These are phyloP conservation scores for Micromonas pusilla DNA, from an alignment of 139 green algal species.

Conservation along the genomic window DNA sequence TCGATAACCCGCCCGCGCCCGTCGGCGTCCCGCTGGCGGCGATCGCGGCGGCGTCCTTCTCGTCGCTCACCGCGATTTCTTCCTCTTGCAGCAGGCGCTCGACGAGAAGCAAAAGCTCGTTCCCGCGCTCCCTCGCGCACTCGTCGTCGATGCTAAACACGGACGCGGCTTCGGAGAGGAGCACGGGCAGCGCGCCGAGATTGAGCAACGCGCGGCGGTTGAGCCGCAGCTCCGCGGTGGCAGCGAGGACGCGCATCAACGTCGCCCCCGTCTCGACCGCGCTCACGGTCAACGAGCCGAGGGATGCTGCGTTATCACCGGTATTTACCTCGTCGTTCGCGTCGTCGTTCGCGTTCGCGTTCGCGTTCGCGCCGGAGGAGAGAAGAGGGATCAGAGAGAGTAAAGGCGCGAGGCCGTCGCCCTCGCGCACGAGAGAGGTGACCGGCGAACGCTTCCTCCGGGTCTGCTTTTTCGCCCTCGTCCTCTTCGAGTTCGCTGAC, in stretches of 20 bases:
- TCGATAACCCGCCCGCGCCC: no score
- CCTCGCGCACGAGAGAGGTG: conserved; percentile 36
- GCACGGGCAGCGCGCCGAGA: conserved; percentile 37
- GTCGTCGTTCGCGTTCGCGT: not conserved
- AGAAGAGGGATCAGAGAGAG: conserved; percentile 23
- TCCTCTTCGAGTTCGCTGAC: conserved; percentile 44
- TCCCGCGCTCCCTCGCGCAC: conserved; percentile 3
- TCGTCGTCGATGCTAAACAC: conserved; percentile 22
- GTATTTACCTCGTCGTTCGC: no score
- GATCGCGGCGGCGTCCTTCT: conserved; percentile 22
- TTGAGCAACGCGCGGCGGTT: conserved; percentile 44
- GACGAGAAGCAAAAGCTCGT: conserved; percentile 31
- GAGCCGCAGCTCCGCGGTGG: conserved; percentile 10
- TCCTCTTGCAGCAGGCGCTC: conserved; percentile 32
- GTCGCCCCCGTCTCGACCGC: not conserved
- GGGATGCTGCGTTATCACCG: not conserved
- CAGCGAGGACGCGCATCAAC: not conserved
- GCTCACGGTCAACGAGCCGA: not conserved
- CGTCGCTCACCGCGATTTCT: conserved; percentile 32
- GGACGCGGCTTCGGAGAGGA: conserved; percentile 36
- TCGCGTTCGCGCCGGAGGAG: not conserved
- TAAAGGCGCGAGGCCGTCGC: conserved; percentile 31
- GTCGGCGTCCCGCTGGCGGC: not conserved
- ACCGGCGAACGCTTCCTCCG: conserved; percentile 44
- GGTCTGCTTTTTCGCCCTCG: conserved; percentile 26